These are phyloP conservation scores for Aureobasidium lini DNA, from an alignment of 2,329 filamentous ascomycete genomes.

Conservation along the genomic window DNA sequence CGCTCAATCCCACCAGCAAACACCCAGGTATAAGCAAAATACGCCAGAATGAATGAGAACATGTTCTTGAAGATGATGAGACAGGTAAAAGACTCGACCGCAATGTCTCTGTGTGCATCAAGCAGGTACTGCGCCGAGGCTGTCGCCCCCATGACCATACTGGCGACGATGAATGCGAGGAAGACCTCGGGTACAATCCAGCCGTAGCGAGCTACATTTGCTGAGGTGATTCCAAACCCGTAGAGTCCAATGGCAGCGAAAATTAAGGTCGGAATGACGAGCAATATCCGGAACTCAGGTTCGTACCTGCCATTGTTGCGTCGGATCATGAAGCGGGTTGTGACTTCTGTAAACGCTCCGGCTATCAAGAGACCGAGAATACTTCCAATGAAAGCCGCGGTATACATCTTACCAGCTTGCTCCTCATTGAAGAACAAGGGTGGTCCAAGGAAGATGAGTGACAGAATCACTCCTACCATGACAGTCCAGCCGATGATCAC, in stretches of 20 bases:
- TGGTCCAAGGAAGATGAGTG: conserved; percentile 72
- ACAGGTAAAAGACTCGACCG: conserved; percentile 82
- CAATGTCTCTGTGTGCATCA: conserved; percentile 80
- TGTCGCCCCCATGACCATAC: conserved; percentile 88
- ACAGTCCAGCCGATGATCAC: conserved; percentile 93
- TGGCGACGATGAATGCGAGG: conserved; percentile 74
- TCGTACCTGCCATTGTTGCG: conserved; percentile 78
- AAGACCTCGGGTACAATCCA: conserved; percentile 72
- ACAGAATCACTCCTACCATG: conserved; percentile 77
- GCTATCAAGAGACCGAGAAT: conserved; percentile 69
- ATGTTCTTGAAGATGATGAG: conserved; percentile 92
- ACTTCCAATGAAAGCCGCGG: conserved; percentile 77
- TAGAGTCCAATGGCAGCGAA: conserved; percentile 72
- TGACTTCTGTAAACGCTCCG: conserved; percentile 65
- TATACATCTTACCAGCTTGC: conserved; percentile 79
- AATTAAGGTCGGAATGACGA: conserved; percentile 75
- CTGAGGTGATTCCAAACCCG: conserved; percentile 70
- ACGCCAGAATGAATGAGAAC: conserved; percentile 80
- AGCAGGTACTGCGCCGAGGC: conserved; percentile 82
- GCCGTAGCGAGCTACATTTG: conserved; percentile 53
- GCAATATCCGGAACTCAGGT: conserved; percentile 78
- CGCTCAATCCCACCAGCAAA: conserved; percentile 52
- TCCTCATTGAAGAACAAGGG: conserved; percentile 77
- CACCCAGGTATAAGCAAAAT: conserved; percentile 78
- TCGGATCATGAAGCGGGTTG: conserved; percentile 61